These are phyloP conservation scores for Flueggea neowawraea DNA, from an alignment of 441 rosid genomes.

Conservation along the genomic window DNA sequence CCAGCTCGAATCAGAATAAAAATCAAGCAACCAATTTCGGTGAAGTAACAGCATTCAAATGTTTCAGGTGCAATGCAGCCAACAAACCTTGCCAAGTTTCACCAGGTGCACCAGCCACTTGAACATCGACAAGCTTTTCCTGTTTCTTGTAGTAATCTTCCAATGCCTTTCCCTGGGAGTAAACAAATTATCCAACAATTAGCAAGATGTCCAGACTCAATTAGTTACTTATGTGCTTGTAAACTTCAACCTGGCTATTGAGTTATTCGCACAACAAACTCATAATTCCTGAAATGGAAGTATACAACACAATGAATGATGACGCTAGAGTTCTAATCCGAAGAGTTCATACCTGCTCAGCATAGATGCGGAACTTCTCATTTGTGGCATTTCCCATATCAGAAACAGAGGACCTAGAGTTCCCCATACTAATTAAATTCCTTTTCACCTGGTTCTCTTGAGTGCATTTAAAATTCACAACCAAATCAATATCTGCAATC, in stretches of 20 bases:
- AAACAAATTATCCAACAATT: conserved; percentile 1
- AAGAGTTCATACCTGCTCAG: conserved; percentile 54
- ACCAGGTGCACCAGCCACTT: conserved; percentile 56
- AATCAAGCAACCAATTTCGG: conserved; percentile 62
- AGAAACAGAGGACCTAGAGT: conserved; percentile 27
- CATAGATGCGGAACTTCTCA: conserved; percentile 37
- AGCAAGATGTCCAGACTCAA: background rate
- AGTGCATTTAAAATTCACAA: conserved; percentile 64
- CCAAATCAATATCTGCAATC: conserved; percentile 75
- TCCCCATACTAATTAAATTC: conserved; percentile 19
- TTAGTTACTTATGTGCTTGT: too few relatives aligned
- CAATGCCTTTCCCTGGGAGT: conserved; percentile 59
- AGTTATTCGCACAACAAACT: too few relatives aligned
- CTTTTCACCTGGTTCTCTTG: conserved; percentile 35
- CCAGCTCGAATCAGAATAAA: background rate
- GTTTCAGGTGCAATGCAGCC: conserved; percentile 75
- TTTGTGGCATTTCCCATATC: conserved; percentile 32
- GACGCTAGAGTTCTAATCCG: too few relatives aligned
- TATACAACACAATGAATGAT: too few relatives aligned
- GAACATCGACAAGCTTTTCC: conserved; percentile 74
- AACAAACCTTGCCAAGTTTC: conserved; percentile 87
- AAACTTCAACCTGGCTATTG: background rate
- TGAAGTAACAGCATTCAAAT: conserved; percentile 41
- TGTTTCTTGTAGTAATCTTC: conserved; percentile 89
- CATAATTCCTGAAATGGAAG: too few relatives aligned